Evolutionary conservation across 495 filamentous ascomycete genomes (phyloP).

Genomic region (Bacidia rubella): DNA sequence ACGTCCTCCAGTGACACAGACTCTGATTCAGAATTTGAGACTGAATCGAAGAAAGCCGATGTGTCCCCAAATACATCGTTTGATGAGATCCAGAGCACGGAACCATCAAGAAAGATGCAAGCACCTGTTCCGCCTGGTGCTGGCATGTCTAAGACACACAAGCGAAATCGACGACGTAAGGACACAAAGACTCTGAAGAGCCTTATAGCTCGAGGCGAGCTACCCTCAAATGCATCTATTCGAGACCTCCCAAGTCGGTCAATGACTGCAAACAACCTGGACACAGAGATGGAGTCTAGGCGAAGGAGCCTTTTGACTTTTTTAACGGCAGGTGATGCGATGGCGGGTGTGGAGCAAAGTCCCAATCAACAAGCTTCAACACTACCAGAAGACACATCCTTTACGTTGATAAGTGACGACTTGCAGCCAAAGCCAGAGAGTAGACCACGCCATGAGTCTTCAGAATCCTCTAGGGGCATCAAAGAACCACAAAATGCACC

Average conservation of each 20-base stretch:
- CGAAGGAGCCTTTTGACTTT: slow-evolving; percentile 38
- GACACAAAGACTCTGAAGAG: slow-evolving; percentile 32
- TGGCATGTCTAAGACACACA: slow-evolving; percentile 37
- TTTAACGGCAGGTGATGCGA: slow-evolving; percentile 34
- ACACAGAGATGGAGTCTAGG: too few species aligned
- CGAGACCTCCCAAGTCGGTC: too few species aligned
- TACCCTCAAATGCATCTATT: slow-evolving; percentile 36
- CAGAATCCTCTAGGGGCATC: background rate
- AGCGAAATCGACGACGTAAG: slow-evolving; percentile 41
- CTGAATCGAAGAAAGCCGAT: background rate
- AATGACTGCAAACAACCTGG: too few species aligned
- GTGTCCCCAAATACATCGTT: slow-evolving; percentile 13
- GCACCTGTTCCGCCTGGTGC: slow-evolving; percentile 12
- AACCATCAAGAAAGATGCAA: background rate
- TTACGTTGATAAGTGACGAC: background rate
- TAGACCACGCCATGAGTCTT: background rate
- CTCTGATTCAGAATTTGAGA: slow-evolving; percentile 4
- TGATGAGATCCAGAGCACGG: background rate
- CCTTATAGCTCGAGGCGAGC: slow-evolving; percentile 35
- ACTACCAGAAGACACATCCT: background rate
- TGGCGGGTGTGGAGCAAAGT: background rate
- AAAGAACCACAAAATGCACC: background rate
- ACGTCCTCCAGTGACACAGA: slow-evolving; percentile 6
- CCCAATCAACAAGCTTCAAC: background rate
- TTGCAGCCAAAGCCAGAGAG: background rate